Evolutionary conservation across 1,139 yeast species (phyloP), one percentile per base, ranked within the genome.

Genomic region (Candida pseudoviswanathii): DNA sequence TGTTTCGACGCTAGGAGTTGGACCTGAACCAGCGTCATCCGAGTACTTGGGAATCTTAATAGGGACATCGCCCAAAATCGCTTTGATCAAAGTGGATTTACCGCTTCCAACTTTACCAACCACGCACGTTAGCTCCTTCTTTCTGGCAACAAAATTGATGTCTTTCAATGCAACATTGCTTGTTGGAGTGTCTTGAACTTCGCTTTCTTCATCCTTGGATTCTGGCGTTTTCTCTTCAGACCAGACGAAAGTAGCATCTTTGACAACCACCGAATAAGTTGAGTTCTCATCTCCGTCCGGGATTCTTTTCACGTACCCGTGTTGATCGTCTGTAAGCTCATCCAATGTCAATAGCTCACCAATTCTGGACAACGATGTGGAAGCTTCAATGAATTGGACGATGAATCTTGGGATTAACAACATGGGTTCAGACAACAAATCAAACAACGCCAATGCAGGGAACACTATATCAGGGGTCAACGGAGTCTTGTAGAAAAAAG

Each of bases 41-140:
- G 51, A 44, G 34, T 45, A 50, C n/a, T 42, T 41, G 7, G 54
- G 51, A 30, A 50, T 43, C 7, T 37, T 44, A 22, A 53, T 39
- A 22, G 70, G 68, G 33, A 68, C 53, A 51, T 84, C 86, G 3
- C 92, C 91, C 26, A 86, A 65, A 4, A 87, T 58, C 8, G 86
- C 74, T 55, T 79, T 78, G 32, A 87, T 64, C 41, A 88, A 70
- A 3, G 56, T 51, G 3, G 59, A 55, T 40, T 56, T 56, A 25
- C 59, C 59, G 22, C 89, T 64, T 3, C 96, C 96, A 31, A 88
- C 94, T 55, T 78, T 75, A 10, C 96, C 96, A 37, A 86, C 84
- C 46, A 89, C 71, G 65, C 95, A 86, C 2, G 85, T 76, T 43
- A 89, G 69, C 45, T 79, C 77, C 7, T 89, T 86, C 53, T 77